Percentiles rank a stretch among this genome's conserved stretches.
phyloP scores from a whole-genome alignment of 2,329 filamentous ascomycete species.

The Neofusicoccum cordaticola region DNA sequence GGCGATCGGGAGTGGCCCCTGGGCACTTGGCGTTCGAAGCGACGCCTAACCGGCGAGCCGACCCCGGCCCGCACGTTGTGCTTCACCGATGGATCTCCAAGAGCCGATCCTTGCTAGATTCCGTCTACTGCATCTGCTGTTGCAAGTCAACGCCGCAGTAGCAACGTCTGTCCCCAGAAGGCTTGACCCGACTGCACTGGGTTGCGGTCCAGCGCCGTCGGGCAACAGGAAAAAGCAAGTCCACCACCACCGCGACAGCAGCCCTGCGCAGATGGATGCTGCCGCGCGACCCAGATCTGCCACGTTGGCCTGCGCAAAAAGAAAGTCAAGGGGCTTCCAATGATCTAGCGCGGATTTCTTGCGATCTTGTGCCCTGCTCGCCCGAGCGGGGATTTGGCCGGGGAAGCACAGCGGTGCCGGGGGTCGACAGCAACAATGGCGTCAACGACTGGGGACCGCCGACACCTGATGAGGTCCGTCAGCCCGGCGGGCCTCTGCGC shows the following conservation, averaged over 20 bases:
- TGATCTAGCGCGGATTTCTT: not conserved
- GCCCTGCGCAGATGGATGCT: not conserved
- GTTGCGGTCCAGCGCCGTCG: not conserved
- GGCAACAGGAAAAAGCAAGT: not conserved
- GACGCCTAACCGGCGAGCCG: not conserved
- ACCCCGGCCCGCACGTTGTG: not conserved
- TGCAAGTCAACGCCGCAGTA: not conserved
- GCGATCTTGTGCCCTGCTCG: not conserved
- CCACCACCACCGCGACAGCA: not conserved
- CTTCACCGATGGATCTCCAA: not conserved
- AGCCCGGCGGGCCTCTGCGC: not conserved
- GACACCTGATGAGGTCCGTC: not conserved
- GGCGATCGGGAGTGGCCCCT: conserved; percentile 1
- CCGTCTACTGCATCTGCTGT: not conserved
- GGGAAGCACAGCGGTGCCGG: not conserved
- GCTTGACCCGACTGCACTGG: not conserved
- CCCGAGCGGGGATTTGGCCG: not conserved
- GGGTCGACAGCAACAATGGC: not conserved
- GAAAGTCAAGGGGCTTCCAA: not conserved
- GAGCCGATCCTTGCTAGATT: not conserved
- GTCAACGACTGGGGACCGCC: not conserved
- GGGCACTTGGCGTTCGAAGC: not conserved
- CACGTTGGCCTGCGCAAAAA: not conserved
- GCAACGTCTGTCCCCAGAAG: not conserved
- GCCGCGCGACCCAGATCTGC: not conserved